Evolutionary conservation across 1,284 basidiomycete genomes (phyloP).

Genomic region (Fomitopsis pinicola): DNA sequence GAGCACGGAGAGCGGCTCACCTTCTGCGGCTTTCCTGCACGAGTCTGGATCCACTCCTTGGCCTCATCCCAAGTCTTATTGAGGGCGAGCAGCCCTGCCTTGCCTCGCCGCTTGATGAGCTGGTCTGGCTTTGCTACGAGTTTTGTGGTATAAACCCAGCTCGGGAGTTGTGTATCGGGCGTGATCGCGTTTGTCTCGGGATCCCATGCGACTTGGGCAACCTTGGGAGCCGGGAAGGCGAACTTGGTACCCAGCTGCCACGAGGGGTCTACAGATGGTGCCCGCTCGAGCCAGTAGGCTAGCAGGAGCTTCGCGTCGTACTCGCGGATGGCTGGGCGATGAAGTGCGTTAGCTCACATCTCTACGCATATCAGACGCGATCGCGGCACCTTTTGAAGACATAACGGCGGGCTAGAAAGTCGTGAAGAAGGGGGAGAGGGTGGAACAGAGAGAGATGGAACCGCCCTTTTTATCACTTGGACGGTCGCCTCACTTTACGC

Average conservation of each 20-base stretch:
- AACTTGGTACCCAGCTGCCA: slow-evolving; percentile 57
- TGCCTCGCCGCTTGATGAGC: slow-evolving; percentile 99
- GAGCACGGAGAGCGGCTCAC: slow-evolving; percentile 31
- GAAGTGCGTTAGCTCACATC: not conserved
- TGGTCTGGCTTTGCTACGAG: slow-evolving; percentile 96
- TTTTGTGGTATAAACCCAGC: slow-evolving; percentile 86
- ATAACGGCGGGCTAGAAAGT: not conserved
- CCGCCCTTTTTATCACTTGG: slow-evolving; percentile 17
- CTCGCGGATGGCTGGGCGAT: slow-evolving; percentile 75
- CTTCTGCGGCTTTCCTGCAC: slow-evolving; percentile 93
- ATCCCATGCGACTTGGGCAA: slow-evolving; percentile 88
- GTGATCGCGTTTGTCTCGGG: slow-evolving; percentile 78
- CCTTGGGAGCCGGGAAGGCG: slow-evolving; percentile 62
- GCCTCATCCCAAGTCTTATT: slow-evolving; percentile 92
- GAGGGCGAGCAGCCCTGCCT: slow-evolving; percentile 91
- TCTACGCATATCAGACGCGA: not conserved
- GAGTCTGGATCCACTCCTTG: slow-evolving; percentile 82
- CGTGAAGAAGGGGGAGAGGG: not conserved
- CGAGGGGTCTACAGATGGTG: slow-evolving; percentile 56
- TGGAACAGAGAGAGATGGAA: not conserved
- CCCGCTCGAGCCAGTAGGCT: slow-evolving; percentile 90
- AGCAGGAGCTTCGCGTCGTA: slow-evolving; percentile 94
- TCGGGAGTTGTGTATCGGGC: slow-evolving; percentile 69
- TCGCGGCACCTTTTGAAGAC: slow-evolving; percentile 2
- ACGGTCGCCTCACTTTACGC: slow-evolving; percentile 19